These are phyloP conservation scores for Lachancea mirantina DNA, from an alignment of 805 yeast species.

Conservation along the genomic window DNA sequence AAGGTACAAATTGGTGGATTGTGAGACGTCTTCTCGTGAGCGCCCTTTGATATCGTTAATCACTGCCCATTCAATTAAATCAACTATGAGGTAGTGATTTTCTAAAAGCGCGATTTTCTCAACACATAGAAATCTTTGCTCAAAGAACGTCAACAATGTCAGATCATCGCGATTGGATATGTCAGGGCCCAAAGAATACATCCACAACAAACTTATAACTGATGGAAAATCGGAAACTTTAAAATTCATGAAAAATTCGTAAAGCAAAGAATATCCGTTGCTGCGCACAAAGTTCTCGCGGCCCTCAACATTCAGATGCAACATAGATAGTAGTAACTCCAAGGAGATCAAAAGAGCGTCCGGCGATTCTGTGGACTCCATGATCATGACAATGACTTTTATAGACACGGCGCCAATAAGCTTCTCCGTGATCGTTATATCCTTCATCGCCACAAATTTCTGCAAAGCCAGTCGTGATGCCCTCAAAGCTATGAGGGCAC, in stretches of 20 bases:
- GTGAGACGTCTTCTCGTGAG: constrained; percentile 30
- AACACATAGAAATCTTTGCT: neutral
- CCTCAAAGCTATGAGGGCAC: constrained; percentile 27
- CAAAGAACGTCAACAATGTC: neutral
- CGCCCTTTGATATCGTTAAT: constrained; percentile 32
- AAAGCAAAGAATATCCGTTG: constrained; percentile 40
- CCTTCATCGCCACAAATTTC: too few relatives aligned
- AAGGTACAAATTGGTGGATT: constrained; percentile 22
- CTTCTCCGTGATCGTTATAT: too few relatives aligned
- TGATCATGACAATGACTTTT: constrained; percentile 57
- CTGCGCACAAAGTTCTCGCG: constrained; percentile 44
- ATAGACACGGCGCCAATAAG: constrained; percentile 29
- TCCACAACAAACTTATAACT: constrained; percentile 44
- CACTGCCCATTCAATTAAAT: constrained; percentile 33
- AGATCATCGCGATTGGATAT: neutral
- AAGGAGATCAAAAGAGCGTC: constrained; percentile 9
- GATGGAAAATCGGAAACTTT: too few relatives aligned
- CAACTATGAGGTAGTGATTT: constrained; percentile 25
- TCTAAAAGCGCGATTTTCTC: neutral
- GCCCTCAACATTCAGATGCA: constrained; percentile 41
- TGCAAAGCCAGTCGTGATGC: too few relatives aligned
- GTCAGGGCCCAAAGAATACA: constrained; percentile 17
- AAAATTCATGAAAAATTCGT: constrained; percentile 40
- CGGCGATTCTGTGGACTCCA: constrained; percentile 15
- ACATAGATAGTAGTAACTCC: constrained; percentile 44